Conservation (phyloP, 495 filamentous ascomycete species). For the Eremomyces bilateralis region DNA sequence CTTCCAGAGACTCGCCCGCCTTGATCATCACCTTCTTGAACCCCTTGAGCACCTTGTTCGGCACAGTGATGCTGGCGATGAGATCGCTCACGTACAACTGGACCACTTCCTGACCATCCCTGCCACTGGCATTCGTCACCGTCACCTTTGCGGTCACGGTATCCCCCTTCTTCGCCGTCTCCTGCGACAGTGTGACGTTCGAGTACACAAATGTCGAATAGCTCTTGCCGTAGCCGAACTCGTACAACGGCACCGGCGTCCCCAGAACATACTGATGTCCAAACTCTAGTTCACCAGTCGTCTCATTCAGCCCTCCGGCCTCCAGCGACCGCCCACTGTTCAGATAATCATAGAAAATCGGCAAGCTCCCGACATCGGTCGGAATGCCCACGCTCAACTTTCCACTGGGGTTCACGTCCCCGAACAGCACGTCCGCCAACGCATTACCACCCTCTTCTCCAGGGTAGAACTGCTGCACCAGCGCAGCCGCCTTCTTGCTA, state of each 20-base stretch:
- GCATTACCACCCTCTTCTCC: slow-evolving; percentile 25
- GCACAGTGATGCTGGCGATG: slow-evolving; percentile 26
- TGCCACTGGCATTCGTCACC: slow-evolving; percentile 44
- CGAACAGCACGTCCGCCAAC: slow-evolving; percentile 42
- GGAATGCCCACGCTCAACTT: slow-evolving; percentile 49
- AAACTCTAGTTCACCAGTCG: slow-evolving; percentile 39
- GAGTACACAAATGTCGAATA: slow-evolving; percentile 60
- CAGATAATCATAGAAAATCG: slow-evolving; percentile 48
- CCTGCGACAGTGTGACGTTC: slow-evolving; percentile 28
- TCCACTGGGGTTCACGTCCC: slow-evolving; percentile 40
- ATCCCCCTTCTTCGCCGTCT: slow-evolving; percentile 26
- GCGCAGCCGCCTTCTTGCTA: slow-evolving; percentile 35
- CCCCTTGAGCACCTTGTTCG: slow-evolving; percentile 56
- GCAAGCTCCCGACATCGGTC: slow-evolving; percentile 24
- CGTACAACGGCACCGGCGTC: slow-evolving; percentile 33
- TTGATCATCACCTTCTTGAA: slow-evolving; percentile 59
- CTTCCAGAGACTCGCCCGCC: slow-evolving; percentile 43
- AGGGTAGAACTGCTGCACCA: slow-evolving; percentile 34
- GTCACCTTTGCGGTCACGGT: slow-evolving; percentile 26
- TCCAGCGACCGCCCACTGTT: slow-evolving; percentile 37
- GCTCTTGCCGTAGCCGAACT: slow-evolving; percentile 45
- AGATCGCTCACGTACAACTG: slow-evolving; percentile 49
- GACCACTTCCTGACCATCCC: slow-evolving; percentile 51
- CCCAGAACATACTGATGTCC: slow-evolving; percentile 44
- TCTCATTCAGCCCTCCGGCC: slow-evolving; percentile 28